Conservation (phyloP, 441 rosid genomes). For the Gossypium trilobum region DNA sequence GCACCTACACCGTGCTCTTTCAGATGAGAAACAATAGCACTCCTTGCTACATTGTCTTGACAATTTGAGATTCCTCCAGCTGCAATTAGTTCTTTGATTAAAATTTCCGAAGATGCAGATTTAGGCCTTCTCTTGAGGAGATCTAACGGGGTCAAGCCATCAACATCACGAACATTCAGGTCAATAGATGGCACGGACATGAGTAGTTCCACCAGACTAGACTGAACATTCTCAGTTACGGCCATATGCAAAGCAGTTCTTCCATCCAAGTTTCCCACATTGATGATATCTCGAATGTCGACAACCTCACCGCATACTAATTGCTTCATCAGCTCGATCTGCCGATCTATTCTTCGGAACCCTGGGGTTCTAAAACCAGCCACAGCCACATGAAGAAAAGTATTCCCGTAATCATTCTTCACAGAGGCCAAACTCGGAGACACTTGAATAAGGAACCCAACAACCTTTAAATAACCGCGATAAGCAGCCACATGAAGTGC, state of each 20-base stretch:
- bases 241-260: slow-evolving; percentile 75
- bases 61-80: slow-evolving; percentile 63
- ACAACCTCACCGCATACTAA: slow-evolving; percentile 33
- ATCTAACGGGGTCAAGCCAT: slow-evolving; percentile 76
- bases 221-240: slow-evolving; percentile 52
- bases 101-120: slow-evolving; percentile 58
- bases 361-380: slow-evolving; percentile 68
- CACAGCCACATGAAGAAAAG: slow-evolving; percentile 79
- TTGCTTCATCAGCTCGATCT: slow-evolving; percentile 61
- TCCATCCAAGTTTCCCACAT: slow-evolving; percentile 57
- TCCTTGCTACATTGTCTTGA: slow-evolving; percentile 29
- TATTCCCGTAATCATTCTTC: slow-evolving; percentile 57
- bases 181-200: slow-evolving; percentile 44
- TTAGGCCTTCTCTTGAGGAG: slow-evolving; percentile 59
- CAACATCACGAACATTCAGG: slow-evolving; percentile 51
- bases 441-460: slow-evolving; percentile 39
- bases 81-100: slow-evolving; percentile 66
- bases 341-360: slow-evolving; percentile 62
- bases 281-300: slow-evolving; percentile 41
- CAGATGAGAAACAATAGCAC: slow-evolving; percentile 34
- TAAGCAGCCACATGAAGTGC: slow-evolving; percentile 78
- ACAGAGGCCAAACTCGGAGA: slow-evolving; percentile 35
- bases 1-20: slow-evolving; percentile 50
- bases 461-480: slow-evolving; percentile 54
- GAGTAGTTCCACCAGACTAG: slow-evolving; percentile 56